These are phyloP conservation scores for Fonsecaea nubica DNA, from an alignment of 2,329 filamentous ascomycete genomes.

Conservation along the genomic window DNA sequence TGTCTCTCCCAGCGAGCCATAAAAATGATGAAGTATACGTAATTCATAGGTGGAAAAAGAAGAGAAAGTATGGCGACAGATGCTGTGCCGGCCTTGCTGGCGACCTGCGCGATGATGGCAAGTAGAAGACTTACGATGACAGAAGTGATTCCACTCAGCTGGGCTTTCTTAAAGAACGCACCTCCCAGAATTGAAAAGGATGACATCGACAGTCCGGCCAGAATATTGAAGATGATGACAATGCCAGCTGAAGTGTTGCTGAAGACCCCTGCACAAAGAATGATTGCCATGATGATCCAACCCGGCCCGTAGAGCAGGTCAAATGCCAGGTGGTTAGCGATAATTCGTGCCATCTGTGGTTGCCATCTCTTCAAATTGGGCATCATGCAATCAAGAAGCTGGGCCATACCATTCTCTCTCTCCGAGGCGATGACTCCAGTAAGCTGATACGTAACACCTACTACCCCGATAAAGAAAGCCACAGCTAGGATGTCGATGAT, in stretches of 20 bases:
- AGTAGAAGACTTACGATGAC: conserved; percentile 76
- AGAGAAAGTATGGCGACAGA: conserved; percentile 73
- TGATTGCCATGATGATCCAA: conserved; percentile 77
- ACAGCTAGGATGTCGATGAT: conserved; percentile 79
- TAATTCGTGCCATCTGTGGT: conserved; percentile 75
- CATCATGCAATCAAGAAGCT: conserved; percentile 91
- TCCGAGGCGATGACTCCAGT: conserved; percentile 86
- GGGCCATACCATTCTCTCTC: conserved; percentile 84
- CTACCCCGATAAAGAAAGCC: conserved; percentile 77
- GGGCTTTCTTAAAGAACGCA: conserved; percentile 83
- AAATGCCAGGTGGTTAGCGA: conserved; percentile 81
- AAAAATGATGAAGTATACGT: conserved; percentile 77
- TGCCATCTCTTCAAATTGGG: conserved; percentile 76
- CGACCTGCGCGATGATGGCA: conserved; percentile 80
- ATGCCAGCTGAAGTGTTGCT: conserved; percentile 67
- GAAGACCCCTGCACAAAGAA: conserved; percentile 70
- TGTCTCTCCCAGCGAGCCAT: conserved; percentile 77
- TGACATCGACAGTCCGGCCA: conserved; percentile 76
- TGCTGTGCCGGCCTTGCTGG: conserved; percentile 66
- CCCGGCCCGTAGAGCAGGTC: conserved; percentile 79
- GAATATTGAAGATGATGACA: conserved; percentile 74
- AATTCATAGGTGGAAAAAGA: conserved; percentile 86
- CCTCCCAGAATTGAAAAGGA: conserved; percentile 83
- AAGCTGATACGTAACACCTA: conserved; percentile 84
- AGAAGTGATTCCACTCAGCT: conserved; percentile 82